Base-by-base conservation (phyloP, 495 filamentous ascomycete genomes). In the Aeminium ludgeri region DNA sequence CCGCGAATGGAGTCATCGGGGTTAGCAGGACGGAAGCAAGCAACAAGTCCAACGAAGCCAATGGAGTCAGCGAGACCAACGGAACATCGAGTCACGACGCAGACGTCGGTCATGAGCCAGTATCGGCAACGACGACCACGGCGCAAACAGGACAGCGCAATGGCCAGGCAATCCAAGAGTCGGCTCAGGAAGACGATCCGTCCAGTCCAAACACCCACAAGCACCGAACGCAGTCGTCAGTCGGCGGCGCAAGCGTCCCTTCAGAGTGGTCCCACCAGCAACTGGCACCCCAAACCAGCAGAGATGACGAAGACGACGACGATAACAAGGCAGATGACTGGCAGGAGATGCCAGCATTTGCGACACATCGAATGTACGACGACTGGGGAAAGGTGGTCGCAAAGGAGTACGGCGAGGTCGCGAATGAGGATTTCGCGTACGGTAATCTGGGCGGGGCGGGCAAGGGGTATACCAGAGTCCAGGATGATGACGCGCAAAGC, bases 181-280 rank as follows among this genome's bases (percentile, higher is more conserved):
- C 37, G 18, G 12, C 7, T 11, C 10, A 12, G 28, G 39, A 23
- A 34, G 28, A 1, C 13, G 11, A 33, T 19, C 29, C 13, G 34
- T 16, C 27, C 3, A 25, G 23, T 25, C 23, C 23, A 8, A 3
- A 8, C 23, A 4, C 23, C 23, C 3, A 3, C 3, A 25, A n/a
- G 2, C 34, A 44, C 30, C 31, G 13, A 3, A 38, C 10, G 6
- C 31, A 43, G 20, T 16, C 39, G 6, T 28, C 32, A 6, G 27
- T 31, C 5, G 23, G 29, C 10, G 23, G 29, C 10, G 36, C 17
- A 31, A 31, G 23, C 23, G 23, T 25, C 4, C 23, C 17, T 10
- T 95, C 87, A 3, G 82, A 86, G 62, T 94, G 78, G 73, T 95
- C 87, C 2, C 89, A 97, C 55, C 86, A 94, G 61, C 74, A 78